A percentile compares a stretch with the other conserved stretches of the same genome.
phyloP scores from a whole-genome alignment of 2,329 filamentous ascomycete species.

The Fonsecaea monophora region DNA sequence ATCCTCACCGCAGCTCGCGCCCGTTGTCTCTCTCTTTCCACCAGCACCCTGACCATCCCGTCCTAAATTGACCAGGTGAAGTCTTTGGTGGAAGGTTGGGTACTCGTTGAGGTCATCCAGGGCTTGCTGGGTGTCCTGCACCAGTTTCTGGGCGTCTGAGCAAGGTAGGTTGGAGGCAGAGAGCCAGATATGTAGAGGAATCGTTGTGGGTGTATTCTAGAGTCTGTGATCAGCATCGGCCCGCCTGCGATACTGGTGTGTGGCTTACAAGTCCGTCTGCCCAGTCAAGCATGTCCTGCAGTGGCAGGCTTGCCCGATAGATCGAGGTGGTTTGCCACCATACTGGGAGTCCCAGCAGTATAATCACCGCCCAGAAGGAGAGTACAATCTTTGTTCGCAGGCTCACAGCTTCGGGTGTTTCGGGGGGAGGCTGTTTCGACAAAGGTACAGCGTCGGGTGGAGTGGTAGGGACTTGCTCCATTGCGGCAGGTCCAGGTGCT shows the following conservation, averaged over 20 bases:
- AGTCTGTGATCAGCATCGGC: slow-evolving; percentile 25
- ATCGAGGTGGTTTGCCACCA: slow-evolving; percentile 97
- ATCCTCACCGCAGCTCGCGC: slow-evolving; percentile 30
- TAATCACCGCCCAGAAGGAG: slow-evolving; percentile 88
- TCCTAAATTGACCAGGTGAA: slow-evolving; percentile 63
- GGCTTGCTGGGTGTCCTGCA: slow-evolving; percentile 82
- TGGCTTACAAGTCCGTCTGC: slow-evolving; percentile 78
- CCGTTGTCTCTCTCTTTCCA: background rate
- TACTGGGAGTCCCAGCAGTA: slow-evolving; percentile 84
- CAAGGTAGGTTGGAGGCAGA: slow-evolving; percentile 70
- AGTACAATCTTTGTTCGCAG: slow-evolving; percentile 77
- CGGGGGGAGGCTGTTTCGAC: slow-evolving; percentile 69
- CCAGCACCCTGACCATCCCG: slow-evolving; percentile 13
- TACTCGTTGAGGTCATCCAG: slow-evolving; percentile 89
- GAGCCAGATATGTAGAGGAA: slow-evolving; percentile 82
- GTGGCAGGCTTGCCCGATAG: slow-evolving; percentile 81
- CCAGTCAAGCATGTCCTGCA: slow-evolving; percentile 89
- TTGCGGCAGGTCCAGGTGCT: slow-evolving; percentile 1
- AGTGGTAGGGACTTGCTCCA: slow-evolving; percentile 15
- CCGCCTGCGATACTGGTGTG: slow-evolving; percentile 1
- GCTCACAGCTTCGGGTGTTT: slow-evolving; percentile 72
- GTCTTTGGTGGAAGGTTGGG: slow-evolving; percentile 78
- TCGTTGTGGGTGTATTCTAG: slow-evolving; percentile 84
- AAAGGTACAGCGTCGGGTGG: slow-evolving; percentile 12
- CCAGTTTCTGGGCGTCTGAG: slow-evolving; percentile 72